A percentile compares a stretch with the other conserved stretches of the same genome.
Evolutionary conservation across 345 rosid species (phyloP).

Genomic region (Citrus australasica): DNA sequence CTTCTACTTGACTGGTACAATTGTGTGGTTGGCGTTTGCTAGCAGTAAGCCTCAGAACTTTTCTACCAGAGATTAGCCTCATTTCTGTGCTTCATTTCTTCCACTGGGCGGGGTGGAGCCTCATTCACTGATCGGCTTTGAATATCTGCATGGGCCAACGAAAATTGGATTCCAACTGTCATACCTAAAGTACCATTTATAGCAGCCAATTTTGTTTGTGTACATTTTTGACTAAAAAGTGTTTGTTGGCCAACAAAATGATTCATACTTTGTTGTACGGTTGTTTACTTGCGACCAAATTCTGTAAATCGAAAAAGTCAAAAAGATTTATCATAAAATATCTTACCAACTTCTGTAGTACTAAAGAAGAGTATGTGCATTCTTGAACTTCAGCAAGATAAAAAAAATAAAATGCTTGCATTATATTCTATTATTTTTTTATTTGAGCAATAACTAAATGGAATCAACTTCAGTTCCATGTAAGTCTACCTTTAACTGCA

Average conservation of each 20-base stretch:
- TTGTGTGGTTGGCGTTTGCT: constrained; percentile 83
- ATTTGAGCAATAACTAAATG: constrained; percentile 19
- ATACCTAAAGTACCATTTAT: neutral
- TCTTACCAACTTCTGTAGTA: neutral
- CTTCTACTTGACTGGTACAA: constrained; percentile 88
- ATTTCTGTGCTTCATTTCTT: neutral
- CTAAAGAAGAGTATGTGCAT: neutral
- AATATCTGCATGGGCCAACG: neutral
- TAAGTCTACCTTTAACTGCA: constrained; percentile 31
- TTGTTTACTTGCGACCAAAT: neutral
- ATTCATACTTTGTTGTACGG: neutral
- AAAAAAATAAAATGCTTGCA: neutral
- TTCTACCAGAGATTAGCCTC: constrained; percentile 37
- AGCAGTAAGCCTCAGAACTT: constrained; percentile 86
- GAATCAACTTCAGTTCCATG: constrained; percentile 26
- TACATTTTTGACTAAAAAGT: neutral
- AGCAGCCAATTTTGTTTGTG: neutral
- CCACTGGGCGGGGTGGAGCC: constrained; percentile 1
- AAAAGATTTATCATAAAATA: neutral
- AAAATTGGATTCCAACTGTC: neutral
- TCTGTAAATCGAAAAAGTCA: neutral
- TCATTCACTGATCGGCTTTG: neutral
- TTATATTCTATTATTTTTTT: constrained; percentile 2
- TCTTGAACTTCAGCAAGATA: neutral
- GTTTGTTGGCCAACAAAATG: constrained; percentile 9